Percentiles rank a stretch among this genome's conserved stretches.
These are phyloP conservation scores for Mycena haematopus DNA, from an alignment of 768 basidiomycete genomes.

Conservation along the genomic window DNA sequence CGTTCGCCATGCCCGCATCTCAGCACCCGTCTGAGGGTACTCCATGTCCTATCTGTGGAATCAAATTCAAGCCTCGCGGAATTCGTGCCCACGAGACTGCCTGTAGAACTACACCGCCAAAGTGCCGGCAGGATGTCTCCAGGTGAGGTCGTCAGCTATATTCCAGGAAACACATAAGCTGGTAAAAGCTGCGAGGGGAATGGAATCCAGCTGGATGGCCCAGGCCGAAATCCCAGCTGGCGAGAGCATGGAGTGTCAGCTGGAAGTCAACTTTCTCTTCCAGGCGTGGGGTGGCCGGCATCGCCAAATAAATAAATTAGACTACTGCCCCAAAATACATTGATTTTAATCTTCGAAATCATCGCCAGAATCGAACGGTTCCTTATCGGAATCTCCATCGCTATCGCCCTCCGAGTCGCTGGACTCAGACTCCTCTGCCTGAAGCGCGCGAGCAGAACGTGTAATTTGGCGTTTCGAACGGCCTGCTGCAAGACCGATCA, in stretches of 20 bases:
- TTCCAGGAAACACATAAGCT: too few relatives aligned
- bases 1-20: too few relatives aligned
- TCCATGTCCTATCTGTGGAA: too few relatives aligned
- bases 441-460: background rate
- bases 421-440: background rate
- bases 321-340: conserved; percentile 1
- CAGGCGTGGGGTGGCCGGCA: conserved; percentile 5
- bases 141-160: too few relatives aligned
- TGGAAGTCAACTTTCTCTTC: conserved; percentile 1
- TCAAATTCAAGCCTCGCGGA: too few relatives aligned
- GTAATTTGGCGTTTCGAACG: background rate
- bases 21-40: too few relatives aligned
- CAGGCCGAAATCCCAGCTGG: conserved; percentile 3
- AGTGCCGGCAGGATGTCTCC: too few relatives aligned
- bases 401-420: too few relatives aligned
- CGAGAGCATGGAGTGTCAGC: conserved; percentile 3
- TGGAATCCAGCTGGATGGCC: conserved; percentile 20
- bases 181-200: background rate
- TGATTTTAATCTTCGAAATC: conserved; percentile 1
- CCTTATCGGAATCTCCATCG: too few relatives aligned
- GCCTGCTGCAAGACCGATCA: background rate
- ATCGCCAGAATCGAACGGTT: conserved; percentile 8
- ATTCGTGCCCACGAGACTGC: too few relatives aligned
- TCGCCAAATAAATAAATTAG: conserved; percentile 2
- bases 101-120: too few relatives aligned